Evolutionary conservation across 2,329 filamentous ascomycete species (phyloP).

Genomic region (Parastagonospora avenae): DNA sequence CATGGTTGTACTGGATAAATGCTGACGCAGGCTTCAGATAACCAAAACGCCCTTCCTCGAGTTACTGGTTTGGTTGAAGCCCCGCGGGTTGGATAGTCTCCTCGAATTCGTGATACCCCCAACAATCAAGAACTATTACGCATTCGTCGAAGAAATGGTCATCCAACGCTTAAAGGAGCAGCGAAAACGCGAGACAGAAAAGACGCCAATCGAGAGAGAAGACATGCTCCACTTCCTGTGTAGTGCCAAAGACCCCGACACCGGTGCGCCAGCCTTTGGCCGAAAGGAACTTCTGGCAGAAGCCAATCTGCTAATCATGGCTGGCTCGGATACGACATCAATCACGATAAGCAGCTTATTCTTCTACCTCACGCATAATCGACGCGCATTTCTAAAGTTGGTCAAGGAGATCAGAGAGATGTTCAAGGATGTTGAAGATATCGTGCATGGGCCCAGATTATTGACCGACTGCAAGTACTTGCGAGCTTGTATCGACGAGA

Average conservation of each 20-base stretch:
- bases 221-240: constrained; percentile 49
- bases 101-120: constrained; percentile 6
- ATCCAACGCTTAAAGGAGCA: constrained; percentile 2
- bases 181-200: constrained; percentile 2
- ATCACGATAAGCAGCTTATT: constrained; percentile 10
- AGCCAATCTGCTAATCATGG: constrained; percentile 16
- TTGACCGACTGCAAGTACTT: constrained; percentile 14
- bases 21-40: constrained; percentile 6
- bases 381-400: constrained; percentile 11
- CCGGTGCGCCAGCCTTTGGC: constrained; percentile 37
- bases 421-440: constrained; percentile 12
- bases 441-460: constrained; percentile 6
- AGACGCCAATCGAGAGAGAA: constrained; percentile 18
- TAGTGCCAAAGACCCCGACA: constrained; percentile 48
- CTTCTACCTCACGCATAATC: constrained; percentile 17
- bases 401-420: constrained; percentile 15
- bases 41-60: constrained; percentile 10
- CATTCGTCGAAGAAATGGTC: constrained; percentile 9
- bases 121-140: constrained; percentile 8
- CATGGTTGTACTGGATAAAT: no score
- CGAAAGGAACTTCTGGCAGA: constrained; percentile 43
- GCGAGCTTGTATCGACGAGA: constrained; percentile 22
- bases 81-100: constrained; percentile 12
- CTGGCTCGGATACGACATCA: constrained; percentile 19
- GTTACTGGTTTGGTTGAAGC: constrained; percentile 17